These are phyloP conservation scores for Scheffersomyces ergatensis DNA, from an alignment of 805 yeast genomes.

Conservation along the genomic window DNA sequence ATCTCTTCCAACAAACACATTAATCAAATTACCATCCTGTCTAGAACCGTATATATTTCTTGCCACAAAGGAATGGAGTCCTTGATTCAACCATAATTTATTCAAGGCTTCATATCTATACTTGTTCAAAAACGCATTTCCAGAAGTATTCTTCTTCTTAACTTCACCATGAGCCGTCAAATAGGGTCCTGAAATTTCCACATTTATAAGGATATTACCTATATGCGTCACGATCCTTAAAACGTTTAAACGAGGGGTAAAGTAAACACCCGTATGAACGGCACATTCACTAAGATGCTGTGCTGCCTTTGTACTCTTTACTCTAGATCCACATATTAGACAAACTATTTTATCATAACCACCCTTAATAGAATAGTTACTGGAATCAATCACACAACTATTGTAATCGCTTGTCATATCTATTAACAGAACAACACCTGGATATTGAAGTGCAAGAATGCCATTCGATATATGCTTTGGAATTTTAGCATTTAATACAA, in stretches of 20 bases:
- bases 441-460: conserved; percentile 40
- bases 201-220: conserved; percentile 21
- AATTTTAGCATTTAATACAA: conserved; percentile 21
- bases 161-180: conserved; percentile 75
- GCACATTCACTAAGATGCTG: conserved; percentile 26
- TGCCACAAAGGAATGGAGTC: conserved; percentile 47
- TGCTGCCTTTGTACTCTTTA: conserved; percentile 16
- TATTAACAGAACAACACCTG: conserved; percentile 53
- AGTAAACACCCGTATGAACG: conserved; percentile 23
- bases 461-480: conserved; percentile 21
- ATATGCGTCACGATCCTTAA: conserved; percentile 21
- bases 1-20: conserved; percentile 15
- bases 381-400: conserved; percentile 22
- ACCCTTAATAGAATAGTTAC: conserved; percentile 9
- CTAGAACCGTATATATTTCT: conserved; percentile 26
- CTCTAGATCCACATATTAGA: conserved; percentile 30
- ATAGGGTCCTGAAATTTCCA: conserved; percentile 61
- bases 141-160: conserved; percentile 51
- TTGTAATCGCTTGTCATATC: conserved; percentile 47
- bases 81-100: conserved; percentile 61
- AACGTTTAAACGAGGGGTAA: conserved; percentile 22
- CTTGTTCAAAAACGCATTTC: conserved; percentile 55
- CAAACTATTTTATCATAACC: conserved; percentile 26
- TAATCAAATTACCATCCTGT: conserved; percentile 11
- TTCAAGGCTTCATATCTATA: conserved; percentile 57